Base-by-base conservation (phyloP, 345 rosid genomes). In the Pistacia integerrima region DNA sequence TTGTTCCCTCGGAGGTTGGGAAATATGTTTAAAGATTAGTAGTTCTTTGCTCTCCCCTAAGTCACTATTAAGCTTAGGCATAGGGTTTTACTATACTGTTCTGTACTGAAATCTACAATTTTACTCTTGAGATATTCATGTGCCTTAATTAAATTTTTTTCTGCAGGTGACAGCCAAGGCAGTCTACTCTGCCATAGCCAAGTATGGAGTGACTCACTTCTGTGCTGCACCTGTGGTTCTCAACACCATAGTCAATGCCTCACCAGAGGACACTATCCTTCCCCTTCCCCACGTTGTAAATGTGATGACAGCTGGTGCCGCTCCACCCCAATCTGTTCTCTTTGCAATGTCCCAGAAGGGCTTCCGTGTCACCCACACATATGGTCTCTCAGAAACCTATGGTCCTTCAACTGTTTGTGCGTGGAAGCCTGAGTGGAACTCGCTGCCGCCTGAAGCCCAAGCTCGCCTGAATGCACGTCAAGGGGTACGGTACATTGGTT, bases 181-280 rank as follows among this genome's bases (percentile, higher is more conserved):
- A 44, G 90, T 94, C 28, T 94, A 92, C 81, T 88, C 89, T 7
- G 93, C 90, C 71, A 96, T 93, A 76, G 91, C 88, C 65, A 86
- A 90, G 74, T 75, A 88, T 55, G 87, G 90, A 1, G 97, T 92
- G 70, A 92, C 88, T 11, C 93, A 94, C 85, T 94, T 94, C 78
- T 90, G 95, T 36, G 97, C 92, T n/a, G 99, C 98, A 2, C 99
- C 98, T 11, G 93, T 92, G 57, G 97, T 96, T 36, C 97, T 94
- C 69, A 94, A 90, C 87, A 58, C 90, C 68, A 88, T 96, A 62
- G 88, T 90, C 60, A 94, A 94, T 76, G 97, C 97, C 17, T 76
- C 92, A 4, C 77, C 86, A 49, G 89, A 91, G 72, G 97, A 94
- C 54, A 82, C 95, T 1, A 85, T 90, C 85, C 91, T 93, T 38